Conservation (phyloP, 495 filamentous ascomycete genomes). For the Elaphomyces granulatus region DNA sequence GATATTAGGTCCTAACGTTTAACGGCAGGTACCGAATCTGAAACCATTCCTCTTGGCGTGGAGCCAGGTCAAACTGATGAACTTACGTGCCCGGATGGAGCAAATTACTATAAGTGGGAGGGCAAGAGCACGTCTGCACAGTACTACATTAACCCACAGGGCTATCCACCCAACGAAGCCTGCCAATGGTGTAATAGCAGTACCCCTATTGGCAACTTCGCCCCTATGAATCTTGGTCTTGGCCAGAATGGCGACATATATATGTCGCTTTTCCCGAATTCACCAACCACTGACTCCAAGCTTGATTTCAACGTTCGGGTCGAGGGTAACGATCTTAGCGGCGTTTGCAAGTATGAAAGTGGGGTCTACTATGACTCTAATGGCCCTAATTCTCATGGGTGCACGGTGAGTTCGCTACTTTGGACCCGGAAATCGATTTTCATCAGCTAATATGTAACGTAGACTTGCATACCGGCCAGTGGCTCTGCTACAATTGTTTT, state of each 20-base stretch:
- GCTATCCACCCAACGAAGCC: slow-evolving; percentile 48
- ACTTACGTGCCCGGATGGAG: slow-evolving; percentile 59
- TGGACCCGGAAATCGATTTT: no score
- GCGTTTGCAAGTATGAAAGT: slow-evolving; percentile 54
- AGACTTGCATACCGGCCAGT: no score
- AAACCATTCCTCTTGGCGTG: slow-evolving; percentile 62
- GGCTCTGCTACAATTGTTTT: no score
- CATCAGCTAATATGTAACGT: no score
- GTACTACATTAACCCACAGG: slow-evolving; percentile 88
- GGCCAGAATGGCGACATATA: slow-evolving; percentile 57
- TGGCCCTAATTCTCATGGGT: slow-evolving; percentile 39
- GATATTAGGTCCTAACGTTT: no score
- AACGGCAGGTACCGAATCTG: slow-evolving; percentile 57
- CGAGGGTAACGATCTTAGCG: slow-evolving; percentile 45
- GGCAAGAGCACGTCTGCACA: slow-evolving; percentile 69
- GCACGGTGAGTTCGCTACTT: slow-evolving; percentile 55
- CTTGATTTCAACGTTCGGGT: slow-evolving; percentile 68
- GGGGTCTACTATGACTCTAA: slow-evolving; percentile 38
- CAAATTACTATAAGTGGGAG: slow-evolving; percentile 62
- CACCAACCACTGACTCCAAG: slow-evolving; percentile 38
- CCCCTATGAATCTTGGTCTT: slow-evolving; percentile 78
- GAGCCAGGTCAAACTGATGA: slow-evolving; percentile 37
- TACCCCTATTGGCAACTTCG: slow-evolving; percentile 64
- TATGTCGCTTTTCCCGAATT: slow-evolving; percentile 68
- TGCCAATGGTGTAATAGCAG: slow-evolving; percentile 66